phyloP scores from a whole-genome alignment of 2,329 filamentous ascomycete species.

The Clarireedia monteithiana region DNA sequence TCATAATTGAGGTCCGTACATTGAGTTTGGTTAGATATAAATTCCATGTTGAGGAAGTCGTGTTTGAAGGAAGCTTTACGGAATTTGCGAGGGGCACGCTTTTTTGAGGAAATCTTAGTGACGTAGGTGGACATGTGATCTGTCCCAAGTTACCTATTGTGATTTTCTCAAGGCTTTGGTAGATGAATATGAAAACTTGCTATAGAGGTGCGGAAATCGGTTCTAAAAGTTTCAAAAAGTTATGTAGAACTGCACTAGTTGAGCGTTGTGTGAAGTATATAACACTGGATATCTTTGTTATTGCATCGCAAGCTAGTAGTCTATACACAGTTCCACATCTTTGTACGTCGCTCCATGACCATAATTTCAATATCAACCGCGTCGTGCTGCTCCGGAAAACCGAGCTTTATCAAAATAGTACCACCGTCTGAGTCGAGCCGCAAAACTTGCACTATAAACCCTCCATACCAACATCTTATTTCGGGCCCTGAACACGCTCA shows the following conservation, averaged over 20 bases:
- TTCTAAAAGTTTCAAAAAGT: neutral
- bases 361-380: neutral
- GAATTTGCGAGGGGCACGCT: slow-evolving; percentile 11
- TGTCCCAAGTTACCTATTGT: neutral
- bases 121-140: slow-evolving; percentile 24
- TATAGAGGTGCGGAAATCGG: neutral
- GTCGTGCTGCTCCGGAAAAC: neutral
- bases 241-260: neutral
- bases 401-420: neutral
- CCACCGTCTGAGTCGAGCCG: neutral
- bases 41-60: slow-evolving; percentile 13
- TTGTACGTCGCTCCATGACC: neutral
- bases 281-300: slow-evolving; percentile 11
- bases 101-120: slow-evolving; percentile 13
- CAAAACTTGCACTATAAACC: neutral
- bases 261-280: neutral
- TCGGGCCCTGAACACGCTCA: slow-evolving; percentile 27
- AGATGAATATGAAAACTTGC: neutral
- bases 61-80: slow-evolving; percentile 11
- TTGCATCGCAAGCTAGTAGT: slow-evolving; percentile 20
- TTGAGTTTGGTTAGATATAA: slow-evolving; percentile 18
- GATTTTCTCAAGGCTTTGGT: neutral
- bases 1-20: slow-evolving; percentile 21
- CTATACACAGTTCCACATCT: slow-evolving; percentile 21
- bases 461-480: slow-evolving; percentile 15